A percentile compares a stretch with the other conserved stretches of the same genome.
Evolutionary conservation across 441 rosid species (phyloP).

Genomic region (Erodium texanum): DNA sequence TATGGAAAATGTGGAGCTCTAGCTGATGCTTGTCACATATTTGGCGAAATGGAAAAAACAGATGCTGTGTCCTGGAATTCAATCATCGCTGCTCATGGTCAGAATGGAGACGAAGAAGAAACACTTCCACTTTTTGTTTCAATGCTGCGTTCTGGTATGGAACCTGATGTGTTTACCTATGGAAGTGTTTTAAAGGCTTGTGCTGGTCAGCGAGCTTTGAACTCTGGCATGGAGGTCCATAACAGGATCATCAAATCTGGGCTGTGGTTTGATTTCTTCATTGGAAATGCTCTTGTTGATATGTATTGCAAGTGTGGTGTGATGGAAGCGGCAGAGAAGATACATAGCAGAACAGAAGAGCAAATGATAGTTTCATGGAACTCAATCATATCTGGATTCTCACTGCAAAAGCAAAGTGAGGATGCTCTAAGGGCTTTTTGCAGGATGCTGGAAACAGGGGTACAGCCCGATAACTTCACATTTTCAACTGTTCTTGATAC

Average conservation of each 20-base stretch:
- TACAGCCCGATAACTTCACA: slow-evolving; percentile 71
- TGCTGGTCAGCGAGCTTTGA: slow-evolving; percentile 33
- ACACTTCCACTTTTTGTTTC: slow-evolving; percentile 49
- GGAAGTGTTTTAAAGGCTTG: slow-evolving; percentile 54
- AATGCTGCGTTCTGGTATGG: slow-evolving; percentile 52
- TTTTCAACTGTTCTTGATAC: slow-evolving; percentile 80
- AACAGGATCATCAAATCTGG: slow-evolving; percentile 61
- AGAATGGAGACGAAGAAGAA: slow-evolving; percentile 49
- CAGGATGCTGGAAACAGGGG: slow-evolving; percentile 54
- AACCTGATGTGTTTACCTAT: slow-evolving; percentile 73
- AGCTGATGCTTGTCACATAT: slow-evolving; percentile 50
- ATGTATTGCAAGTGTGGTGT: slow-evolving; percentile 81
- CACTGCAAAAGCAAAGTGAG: slow-evolving; percentile 57
- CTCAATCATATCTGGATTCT: slow-evolving; percentile 72
- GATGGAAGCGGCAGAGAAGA: slow-evolving; percentile 58
- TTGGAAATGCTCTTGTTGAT: slow-evolving; percentile 73
- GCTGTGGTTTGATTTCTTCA: slow-evolving; percentile 47
- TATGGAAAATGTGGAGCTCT: slow-evolving; percentile 79
- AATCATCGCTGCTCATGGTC: slow-evolving; percentile 70
- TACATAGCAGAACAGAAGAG: slow-evolving; percentile 48
- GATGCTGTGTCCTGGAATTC: slow-evolving; percentile 94
- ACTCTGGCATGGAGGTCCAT: slow-evolving; percentile 63
- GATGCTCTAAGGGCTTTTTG: slow-evolving; percentile 61
- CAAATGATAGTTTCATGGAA: slow-evolving; percentile 74
- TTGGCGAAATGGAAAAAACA: slow-evolving; percentile 60